A percentile compares a stretch with the other conserved stretches of the same genome.
Evolutionary conservation across 257 asterid genomes (phyloP).

Genomic region (Petunia axillaris): DNA sequence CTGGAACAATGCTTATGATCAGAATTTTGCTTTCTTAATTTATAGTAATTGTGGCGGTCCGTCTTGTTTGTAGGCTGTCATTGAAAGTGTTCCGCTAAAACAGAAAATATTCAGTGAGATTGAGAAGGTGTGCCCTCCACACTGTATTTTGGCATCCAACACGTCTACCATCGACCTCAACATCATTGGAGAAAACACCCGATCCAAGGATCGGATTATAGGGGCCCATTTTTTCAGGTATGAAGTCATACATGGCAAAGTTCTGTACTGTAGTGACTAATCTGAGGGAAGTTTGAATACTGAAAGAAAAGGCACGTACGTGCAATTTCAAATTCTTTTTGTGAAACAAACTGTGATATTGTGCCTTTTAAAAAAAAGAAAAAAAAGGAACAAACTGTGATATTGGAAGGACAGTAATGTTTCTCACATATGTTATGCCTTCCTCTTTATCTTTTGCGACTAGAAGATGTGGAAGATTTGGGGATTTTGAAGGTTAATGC

Average conservation of each 20-base stretch:
- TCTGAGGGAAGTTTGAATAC: background rate
- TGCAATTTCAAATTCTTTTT: background rate
- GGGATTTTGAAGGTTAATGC: background rate
- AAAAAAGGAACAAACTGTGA: background rate
- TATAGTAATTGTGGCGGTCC: conserved; percentile 3
- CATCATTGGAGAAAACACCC: conserved; percentile 71
- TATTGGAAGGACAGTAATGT: background rate
- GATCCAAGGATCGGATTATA: conserved; percentile 80
- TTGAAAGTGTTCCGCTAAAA: conserved; percentile 76
- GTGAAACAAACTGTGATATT: too few relatives aligned
- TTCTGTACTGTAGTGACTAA: conserved; percentile 12
- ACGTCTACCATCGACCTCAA: conserved; percentile 96
- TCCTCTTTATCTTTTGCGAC: background rate
- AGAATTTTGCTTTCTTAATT: conserved; percentile 15
- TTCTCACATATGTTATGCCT: conserved; percentile 15
- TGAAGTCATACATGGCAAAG: background rate
- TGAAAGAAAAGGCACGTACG: background rate
- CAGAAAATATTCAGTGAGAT: conserved; percentile 79
- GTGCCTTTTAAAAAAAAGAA: background rate
- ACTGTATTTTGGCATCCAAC: conserved; percentile 92
- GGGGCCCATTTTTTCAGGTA: conserved; percentile 99
- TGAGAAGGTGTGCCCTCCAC: conserved; percentile 91
- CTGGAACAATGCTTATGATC: background rate
- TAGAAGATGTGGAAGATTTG: background rate
- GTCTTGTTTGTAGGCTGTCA: conserved; percentile 78